phyloP scores from a whole-genome alignment of 176 grass and related monocot genomes.

The Puya raimondii region DNA sequence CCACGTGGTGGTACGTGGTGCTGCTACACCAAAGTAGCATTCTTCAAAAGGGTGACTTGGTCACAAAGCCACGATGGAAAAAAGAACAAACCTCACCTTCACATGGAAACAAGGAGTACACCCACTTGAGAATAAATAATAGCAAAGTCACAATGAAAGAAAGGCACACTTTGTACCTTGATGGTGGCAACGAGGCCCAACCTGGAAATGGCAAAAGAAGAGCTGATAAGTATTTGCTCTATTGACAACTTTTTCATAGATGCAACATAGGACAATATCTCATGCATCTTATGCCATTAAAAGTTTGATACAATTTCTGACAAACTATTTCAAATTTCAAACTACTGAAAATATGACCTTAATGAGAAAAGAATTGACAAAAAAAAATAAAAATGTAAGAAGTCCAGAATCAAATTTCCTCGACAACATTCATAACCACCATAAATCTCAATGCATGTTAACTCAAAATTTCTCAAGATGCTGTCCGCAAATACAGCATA shows the following conservation, averaged over 20 bases:
- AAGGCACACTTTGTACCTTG: slow-evolving; percentile 45
- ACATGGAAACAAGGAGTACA: background rate
- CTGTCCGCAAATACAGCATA: too few species aligned
- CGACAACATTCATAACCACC: background rate
- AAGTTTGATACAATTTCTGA: background rate
- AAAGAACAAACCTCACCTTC: too few species aligned
- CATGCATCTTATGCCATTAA: background rate
- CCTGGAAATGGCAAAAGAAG: slow-evolving; percentile 35
- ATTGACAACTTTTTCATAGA: background rate
- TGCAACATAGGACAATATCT: background rate
- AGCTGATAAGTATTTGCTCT: slow-evolving; percentile 1
- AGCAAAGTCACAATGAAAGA: background rate
- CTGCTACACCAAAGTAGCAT: too few species aligned
- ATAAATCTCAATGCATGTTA: background rate
- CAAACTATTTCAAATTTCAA: background rate
- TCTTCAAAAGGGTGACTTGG: too few species aligned
- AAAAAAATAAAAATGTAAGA: too few species aligned
- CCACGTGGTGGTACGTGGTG: too few species aligned
- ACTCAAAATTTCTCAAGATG: background rate
- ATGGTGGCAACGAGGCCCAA: slow-evolving; percentile 84
- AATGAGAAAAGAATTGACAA: too few species aligned
- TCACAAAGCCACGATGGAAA: too few species aligned
- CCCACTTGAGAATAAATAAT: background rate
- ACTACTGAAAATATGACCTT: background rate
- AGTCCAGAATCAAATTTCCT: background rate